Base-by-base conservation (phyloP, 257 asterid genomes). In the Solanum paucissectum region DNA sequence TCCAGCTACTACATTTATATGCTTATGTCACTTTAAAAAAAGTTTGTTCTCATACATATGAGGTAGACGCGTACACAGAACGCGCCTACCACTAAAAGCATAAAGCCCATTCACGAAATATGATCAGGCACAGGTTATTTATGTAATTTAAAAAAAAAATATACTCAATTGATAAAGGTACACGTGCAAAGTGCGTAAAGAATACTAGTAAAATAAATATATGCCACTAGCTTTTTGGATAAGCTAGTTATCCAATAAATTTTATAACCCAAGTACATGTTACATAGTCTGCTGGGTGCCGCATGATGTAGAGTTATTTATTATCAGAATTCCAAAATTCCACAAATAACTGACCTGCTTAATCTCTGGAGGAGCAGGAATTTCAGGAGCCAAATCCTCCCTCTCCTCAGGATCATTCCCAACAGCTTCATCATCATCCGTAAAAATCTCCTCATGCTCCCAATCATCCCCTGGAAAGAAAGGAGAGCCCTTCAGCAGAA, bases 391-490 rank as follows among this genome's bases (percentile, higher is more conserved):
- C 96, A 97, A 90, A 88, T 97, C 98, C 86, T 95, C 99, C 85
- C 99, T 93, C 90, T 97, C 99, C 89, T 97, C 99, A 1, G 96
- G 97, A 91, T 97, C 96, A 90, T 91, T 91, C 88, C 92, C 98
- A 86, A 93, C 92, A 72, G 95, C 95, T 90, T 97, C 99, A 90
- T 96, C 99, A 87, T 96, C 99, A 90, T 97, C 99, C 3, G 99
- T 97, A 89, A 97, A 97, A 55, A 97, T 96, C 77, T 95, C 99
- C 91, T 96, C 98, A 89, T 97, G 99, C 94, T 97, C 99, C 99
- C 99, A 97, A 90, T 97, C 99, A 92, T 97, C 99, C 82, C 99
- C 99, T 97, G 84, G 13, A 69, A 83, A 87, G 83, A 86, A 55
- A 68, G 6, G 23, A 38, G 87, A 82, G 32, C 40, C 44, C 71